phyloP scores from a whole-genome alignment of 164 flowering plant species.

The Nymphaea thermarum region DNA sequence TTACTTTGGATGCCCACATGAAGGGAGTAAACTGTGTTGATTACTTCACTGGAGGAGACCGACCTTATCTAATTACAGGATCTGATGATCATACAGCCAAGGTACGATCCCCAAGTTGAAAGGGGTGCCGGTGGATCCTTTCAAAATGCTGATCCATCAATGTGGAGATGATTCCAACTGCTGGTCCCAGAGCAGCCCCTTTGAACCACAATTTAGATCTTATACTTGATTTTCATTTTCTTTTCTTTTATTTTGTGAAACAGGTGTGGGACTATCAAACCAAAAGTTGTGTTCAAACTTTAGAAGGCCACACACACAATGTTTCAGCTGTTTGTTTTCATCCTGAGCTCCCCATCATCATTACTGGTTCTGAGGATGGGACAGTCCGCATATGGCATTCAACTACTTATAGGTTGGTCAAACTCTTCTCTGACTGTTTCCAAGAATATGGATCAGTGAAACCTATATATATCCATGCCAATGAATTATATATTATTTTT shows the following conservation, averaged over 20 bases:
- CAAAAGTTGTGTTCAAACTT: constrained; percentile 82
- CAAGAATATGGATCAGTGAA: too few relatives aligned
- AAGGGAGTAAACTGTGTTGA: constrained; percentile 98
- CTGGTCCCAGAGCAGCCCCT: too few relatives aligned
- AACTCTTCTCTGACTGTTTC: constrained; percentile 8
- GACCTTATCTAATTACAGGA: constrained; percentile 81
- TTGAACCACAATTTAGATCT: too few relatives aligned
- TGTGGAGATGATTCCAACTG: too few relatives aligned
- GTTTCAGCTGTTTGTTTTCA: constrained; percentile 25
- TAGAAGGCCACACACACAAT: constrained; percentile 87
- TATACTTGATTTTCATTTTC: not conserved
- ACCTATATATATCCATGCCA: too few relatives aligned
- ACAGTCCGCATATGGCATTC: constrained; percentile 92
- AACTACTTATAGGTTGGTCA: constrained; percentile 67
- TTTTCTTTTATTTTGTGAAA: constrained; percentile 6
- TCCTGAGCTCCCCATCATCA: constrained; percentile 91
- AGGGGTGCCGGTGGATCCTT: too few relatives aligned
- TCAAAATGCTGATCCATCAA: too few relatives aligned
- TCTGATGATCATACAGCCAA: constrained; percentile 98
- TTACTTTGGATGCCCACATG: constrained; percentile 78
- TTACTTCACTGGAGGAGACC: constrained; percentile 86
- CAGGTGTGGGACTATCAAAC: constrained; percentile 98
- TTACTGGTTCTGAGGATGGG: constrained; percentile 95
- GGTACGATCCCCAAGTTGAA: constrained; percentile 22
- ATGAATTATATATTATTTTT: too few relatives aligned